Evolutionary conservation across 768 basidiomycete species (phyloP), one percentile per base, ranked within the genome.

Genomic region (Podaxis pistillaris): DNA sequence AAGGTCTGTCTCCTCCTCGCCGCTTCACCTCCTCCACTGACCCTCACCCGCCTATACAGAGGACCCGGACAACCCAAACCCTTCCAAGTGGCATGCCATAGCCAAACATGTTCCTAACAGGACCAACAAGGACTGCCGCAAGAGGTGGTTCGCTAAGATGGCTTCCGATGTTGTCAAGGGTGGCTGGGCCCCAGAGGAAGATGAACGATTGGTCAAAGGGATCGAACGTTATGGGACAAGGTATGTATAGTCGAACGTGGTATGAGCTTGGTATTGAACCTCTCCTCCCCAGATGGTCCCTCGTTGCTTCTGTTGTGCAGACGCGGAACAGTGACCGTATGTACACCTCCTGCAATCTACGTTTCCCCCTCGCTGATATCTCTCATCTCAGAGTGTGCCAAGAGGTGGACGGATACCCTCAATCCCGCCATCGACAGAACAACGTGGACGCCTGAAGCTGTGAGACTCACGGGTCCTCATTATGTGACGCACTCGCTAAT

Each of bases 141-240:
- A 86, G 68, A 77, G 85, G 12, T 86, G 84, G 84, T 85, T 84
- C 64, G 83, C 84, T 1, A 85, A 84, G 74, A 85, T 86, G 84
- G 83, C 83, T 62, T 81, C 83, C 13, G 82, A 83, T 69, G 83
- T 85, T 26, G 82, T 84, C 30, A 85, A 85, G 68, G 85, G 85
- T 50, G 84, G 84, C 9, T 86, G 85, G 85, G 78, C 83, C 2
- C 81, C 83, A 4, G 84, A 86, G 58, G 85, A 86, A 68, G 85
- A 86, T 64, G 82, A 84, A 71, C 78, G 81, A 38, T 74, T 86
- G 9, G 78, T 85, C 53, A 79, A 80, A 65, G 85, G 83, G 22
- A 84, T 86, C 40, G 81, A 84, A 41, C 75, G 78, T 63, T 83
- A 82, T 67, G 85, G 85, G 4, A 84, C 84, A 61, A 79, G 81